Conservation (phyloP, 2,329 filamentous ascomycete species). For the Onygenales sp. region DNA sequence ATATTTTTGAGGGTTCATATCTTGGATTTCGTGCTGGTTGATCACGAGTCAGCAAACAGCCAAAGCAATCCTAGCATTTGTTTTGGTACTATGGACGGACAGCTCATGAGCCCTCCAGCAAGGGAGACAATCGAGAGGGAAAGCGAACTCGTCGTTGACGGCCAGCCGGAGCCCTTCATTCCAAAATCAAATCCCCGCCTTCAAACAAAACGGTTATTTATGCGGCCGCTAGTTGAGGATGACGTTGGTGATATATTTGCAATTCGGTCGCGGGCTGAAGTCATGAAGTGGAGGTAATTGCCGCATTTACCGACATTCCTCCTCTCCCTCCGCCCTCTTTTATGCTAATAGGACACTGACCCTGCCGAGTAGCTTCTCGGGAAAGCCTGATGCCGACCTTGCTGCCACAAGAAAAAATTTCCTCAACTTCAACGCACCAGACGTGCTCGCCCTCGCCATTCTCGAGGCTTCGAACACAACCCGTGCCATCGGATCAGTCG, state of each 20-base stretch:
- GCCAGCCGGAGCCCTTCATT: neutral
- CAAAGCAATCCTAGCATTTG: too few relatives aligned
- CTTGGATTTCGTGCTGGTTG: too few relatives aligned
- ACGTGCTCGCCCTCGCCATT: constrained; percentile 12
- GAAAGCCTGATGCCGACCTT: constrained; percentile 6
- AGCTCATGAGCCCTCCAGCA: neutral
- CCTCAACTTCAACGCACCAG: neutral
- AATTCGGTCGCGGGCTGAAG: constrained; percentile 16
- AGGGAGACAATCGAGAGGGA: neutral
- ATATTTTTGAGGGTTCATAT: too few relatives aligned
- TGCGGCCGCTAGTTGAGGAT: constrained; percentile 12
- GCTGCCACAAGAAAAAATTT: constrained; percentile 1
- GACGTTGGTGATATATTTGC: constrained; percentile 17
- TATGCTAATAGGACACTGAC: neutral
- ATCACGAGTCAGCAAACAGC: too few relatives aligned
- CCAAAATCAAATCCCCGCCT: neutral
- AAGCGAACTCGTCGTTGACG: neutral
- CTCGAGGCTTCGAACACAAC: constrained; percentile 9
- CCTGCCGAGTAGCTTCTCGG: neutral
- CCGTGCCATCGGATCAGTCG: constrained; percentile 11
- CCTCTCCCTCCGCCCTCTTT: neutral
- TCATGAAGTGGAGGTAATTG: constrained; percentile 20
- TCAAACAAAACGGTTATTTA: constrained; percentile 9
- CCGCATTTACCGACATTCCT: neutral
- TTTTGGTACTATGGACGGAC: too few relatives aligned